Conservation (phyloP, 192 early-diverging fungal genomes). For the Coemansia sp. region DNA sequence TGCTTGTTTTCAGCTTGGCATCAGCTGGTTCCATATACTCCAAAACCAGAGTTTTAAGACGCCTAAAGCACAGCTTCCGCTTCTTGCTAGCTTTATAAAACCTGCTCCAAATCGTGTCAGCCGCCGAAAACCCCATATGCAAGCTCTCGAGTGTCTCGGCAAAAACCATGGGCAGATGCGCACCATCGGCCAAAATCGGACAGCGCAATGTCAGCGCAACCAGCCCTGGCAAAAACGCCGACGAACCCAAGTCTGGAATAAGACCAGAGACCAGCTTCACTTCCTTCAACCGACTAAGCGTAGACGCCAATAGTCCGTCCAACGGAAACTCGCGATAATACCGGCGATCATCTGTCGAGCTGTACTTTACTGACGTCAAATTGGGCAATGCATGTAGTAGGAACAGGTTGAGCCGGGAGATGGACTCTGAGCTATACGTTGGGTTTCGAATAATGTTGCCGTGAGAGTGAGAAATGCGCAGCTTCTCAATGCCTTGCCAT, state of each 20-base stretch:
- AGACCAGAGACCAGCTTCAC: constrained; percentile 20
- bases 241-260: constrained; percentile 26
- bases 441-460: constrained; percentile 8
- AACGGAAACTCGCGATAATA: constrained; percentile 41
- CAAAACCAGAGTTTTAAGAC: constrained; percentile 25
- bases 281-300: constrained; percentile 18
- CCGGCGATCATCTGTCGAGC: constrained; percentile 22
- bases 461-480: constrained; percentile 31
- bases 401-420: constrained; percentile 32
- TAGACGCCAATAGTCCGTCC: constrained; percentile 32
- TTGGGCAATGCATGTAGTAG: constrained; percentile 36
- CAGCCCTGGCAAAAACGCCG: constrained; percentile 34
- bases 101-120: constrained; percentile 37
- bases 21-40: constrained; percentile 22
- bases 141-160: constrained; percentile 32
- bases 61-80: constrained; percentile 15
- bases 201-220: constrained; percentile 30
- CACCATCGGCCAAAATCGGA: constrained; percentile 20
- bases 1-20: not conserved
- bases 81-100: constrained; percentile 24
- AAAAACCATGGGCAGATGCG: constrained; percentile 36
- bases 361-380: constrained; percentile 31
- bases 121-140: constrained; percentile 36
- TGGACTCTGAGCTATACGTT: constrained; percentile 16
- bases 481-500: constrained; percentile 20